Evolutionary conservation across 1,284 basidiomycete genomes (phyloP).

Genomic region (Heterobasidion irregulare): DNA sequence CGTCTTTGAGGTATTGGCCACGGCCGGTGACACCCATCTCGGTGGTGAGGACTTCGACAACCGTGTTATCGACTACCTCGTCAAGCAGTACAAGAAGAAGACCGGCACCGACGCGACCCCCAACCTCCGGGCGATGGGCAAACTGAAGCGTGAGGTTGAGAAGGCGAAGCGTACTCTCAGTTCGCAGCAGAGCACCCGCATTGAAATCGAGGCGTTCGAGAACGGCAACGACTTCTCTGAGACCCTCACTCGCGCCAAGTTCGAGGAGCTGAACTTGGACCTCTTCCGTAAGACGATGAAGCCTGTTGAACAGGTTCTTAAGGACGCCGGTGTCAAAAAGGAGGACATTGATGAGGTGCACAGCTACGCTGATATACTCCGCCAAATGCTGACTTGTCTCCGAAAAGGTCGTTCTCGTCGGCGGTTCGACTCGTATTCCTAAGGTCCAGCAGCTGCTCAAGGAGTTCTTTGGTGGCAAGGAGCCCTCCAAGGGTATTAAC

Average conservation of each 20-base stretch:
- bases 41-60: constrained; percentile 99
- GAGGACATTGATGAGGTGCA: constrained; percentile 88
- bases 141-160: constrained; percentile 97
- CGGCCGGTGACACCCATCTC: constrained; percentile 97
- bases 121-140: constrained; percentile 90
- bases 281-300: constrained; percentile 99
- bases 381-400: too few relatives aligned
- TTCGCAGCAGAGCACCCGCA: constrained; percentile 61
- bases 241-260: constrained; percentile 95
- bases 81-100: constrained; percentile 95
- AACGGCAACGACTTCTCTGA: constrained; percentile 96
- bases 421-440: constrained; percentile 98
- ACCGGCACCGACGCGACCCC: constrained; percentile 80
- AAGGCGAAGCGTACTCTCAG: constrained; percentile 98
- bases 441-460: constrained; percentile 96
- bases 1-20: constrained; percentile 96
- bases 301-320: constrained; percentile 97
- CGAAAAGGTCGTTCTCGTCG: constrained; percentile 74
- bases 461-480: constrained; percentile 84
- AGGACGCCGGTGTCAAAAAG: constrained; percentile 97
- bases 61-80: constrained; percentile 87
- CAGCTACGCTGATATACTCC: not conserved
- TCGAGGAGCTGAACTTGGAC: constrained; percentile 98
- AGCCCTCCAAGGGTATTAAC: constrained; percentile 91
- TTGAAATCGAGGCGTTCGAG: constrained; percentile 85